A percentile compares a stretch with the other conserved stretches of the same genome.
phyloP scores from a whole-genome alignment of 805 yeast species.

The Pichia kluyveri region DNA sequence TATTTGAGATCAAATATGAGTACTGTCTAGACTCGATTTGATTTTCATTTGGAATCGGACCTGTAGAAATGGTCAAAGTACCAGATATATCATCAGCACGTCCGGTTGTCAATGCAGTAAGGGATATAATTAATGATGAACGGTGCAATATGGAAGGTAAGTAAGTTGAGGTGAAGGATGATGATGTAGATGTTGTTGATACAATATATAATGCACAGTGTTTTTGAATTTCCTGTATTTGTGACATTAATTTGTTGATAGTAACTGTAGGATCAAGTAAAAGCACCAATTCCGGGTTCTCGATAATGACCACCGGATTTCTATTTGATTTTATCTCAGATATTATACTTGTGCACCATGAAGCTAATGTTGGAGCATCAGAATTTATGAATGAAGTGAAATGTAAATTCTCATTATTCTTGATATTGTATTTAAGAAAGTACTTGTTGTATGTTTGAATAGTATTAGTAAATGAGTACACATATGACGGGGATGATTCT shows the following conservation, averaged over 20 bases:
- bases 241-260: constrained; percentile 10
- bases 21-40: background rate
- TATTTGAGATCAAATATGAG: constrained; percentile 4
- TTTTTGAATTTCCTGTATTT: constrained; percentile 9
- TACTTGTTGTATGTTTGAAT: constrained; percentile 3
- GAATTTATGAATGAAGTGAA: constrained; percentile 33
- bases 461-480: constrained; percentile 1
- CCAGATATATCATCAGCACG: constrained; percentile 81
- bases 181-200: constrained; percentile 16
- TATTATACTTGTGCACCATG: constrained; percentile 12
- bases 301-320: constrained; percentile 17
- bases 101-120: constrained; percentile 69
- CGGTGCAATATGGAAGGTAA: constrained; percentile 31
- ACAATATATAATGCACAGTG: constrained; percentile 34
- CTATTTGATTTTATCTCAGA: constrained; percentile 9
- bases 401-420: constrained; percentile 18
- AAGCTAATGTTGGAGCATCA: constrained; percentile 19
- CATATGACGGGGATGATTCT: background rate
- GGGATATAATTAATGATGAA: constrained; percentile 41
- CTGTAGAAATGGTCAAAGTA: constrained; percentile 48
- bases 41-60: constrained; percentile 21
- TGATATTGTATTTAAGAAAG: constrained; percentile 1
- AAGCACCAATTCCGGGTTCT: constrained; percentile 23
- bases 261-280: constrained; percentile 9
- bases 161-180: background rate